Evolutionary conservation across 1,139 yeast genomes (phyloP).

Genomic region (Petasospora rhodanensis): DNA sequence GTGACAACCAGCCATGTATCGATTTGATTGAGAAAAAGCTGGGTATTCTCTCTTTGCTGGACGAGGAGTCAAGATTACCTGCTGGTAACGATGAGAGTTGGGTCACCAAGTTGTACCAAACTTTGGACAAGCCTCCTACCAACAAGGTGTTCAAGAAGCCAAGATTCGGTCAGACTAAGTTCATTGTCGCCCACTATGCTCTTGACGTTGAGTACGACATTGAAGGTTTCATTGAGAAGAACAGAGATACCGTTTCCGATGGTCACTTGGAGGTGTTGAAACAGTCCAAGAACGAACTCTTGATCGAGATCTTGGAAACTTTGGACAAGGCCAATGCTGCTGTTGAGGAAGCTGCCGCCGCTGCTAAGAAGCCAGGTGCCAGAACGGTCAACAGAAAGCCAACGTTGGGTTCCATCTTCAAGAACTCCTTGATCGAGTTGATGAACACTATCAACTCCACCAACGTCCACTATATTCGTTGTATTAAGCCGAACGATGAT

Average conservation of each 20-base stretch:
- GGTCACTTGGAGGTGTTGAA: slow-evolving; percentile 86
- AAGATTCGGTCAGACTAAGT: slow-evolving; percentile 87
- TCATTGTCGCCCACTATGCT: slow-evolving; percentile 91
- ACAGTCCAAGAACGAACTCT: slow-evolving; percentile 59
- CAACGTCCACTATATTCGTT: slow-evolving; percentile 93
- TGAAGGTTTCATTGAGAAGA: slow-evolving; percentile 94
- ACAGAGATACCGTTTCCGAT: slow-evolving; percentile 95
- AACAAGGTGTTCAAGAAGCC: slow-evolving; percentile 86
- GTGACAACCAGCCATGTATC: slow-evolving; percentile 97
- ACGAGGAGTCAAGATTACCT: slow-evolving; percentile 93
- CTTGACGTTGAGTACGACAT: slow-evolving; percentile 89
- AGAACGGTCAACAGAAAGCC: slow-evolving; percentile 70
- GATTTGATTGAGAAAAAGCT: slow-evolving; percentile 84
- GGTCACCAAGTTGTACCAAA: slow-evolving; percentile 85
- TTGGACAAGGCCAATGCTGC: slow-evolving; percentile 56
- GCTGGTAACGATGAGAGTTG: slow-evolving; percentile 92
- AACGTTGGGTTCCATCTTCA: slow-evolving; percentile 91
- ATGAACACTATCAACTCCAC: slow-evolving; percentile 93
- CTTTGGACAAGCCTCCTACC: slow-evolving; percentile 76
- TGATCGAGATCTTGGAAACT: slow-evolving; percentile 58
- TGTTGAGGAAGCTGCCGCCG: slow-evolving; percentile 39
- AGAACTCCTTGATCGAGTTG: slow-evolving; percentile 84
- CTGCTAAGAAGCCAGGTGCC: slow-evolving; percentile 31
- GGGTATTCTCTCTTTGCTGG: slow-evolving; percentile 84
- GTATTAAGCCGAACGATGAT: slow-evolving; percentile 94